Conservation (phyloP, 495 filamentous ascomycete genomes). For the Lasiosphaeriaceae sp. region DNA sequence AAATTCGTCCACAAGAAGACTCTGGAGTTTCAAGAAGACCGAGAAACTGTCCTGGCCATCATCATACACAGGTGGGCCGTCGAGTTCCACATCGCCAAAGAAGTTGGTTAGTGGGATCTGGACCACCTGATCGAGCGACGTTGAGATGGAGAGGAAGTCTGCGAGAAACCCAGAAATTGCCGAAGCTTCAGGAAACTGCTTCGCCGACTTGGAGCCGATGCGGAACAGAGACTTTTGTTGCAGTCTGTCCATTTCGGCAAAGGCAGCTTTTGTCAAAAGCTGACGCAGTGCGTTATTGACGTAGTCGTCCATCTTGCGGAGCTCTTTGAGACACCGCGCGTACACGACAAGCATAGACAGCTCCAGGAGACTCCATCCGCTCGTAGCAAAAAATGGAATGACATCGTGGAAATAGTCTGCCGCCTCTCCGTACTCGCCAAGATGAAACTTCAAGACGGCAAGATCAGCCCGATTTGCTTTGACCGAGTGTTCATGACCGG, state of each 20-base stretch:
- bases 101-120: conserved; percentile 65
- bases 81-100: conserved; percentile 66
- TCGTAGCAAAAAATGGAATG: conserved; percentile 75
- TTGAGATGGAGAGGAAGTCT: conserved; percentile 62
- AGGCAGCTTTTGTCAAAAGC: conserved; percentile 70
- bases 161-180: conserved; percentile 58
- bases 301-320: conserved; percentile 75
- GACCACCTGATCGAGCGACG: conserved; percentile 59
- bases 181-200: conserved; percentile 49
- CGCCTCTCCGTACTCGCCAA: conserved; percentile 68
- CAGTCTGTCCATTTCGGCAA: conserved; percentile 47
- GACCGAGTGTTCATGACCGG: conserved; percentile 68
- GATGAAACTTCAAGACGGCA: conserved; percentile 73
- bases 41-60: conserved; percentile 75
- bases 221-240: conserved; percentile 35
- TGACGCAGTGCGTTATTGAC: conserved; percentile 67
- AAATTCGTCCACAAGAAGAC: conserved; percentile 68
- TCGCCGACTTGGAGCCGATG: conserved; percentile 6
- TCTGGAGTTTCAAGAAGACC: conserved; percentile 63
- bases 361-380: conserved; percentile 76
- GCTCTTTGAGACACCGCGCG: conserved; percentile 73
- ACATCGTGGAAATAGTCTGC: conserved; percentile 77
- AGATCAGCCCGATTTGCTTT: conserved; percentile 80
- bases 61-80: conserved; percentile 65
- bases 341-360: conserved; percentile 81